Evolutionary conservation across 345 rosid genomes (phyloP).

Genomic region (Eucalyptus curtisii): DNA sequence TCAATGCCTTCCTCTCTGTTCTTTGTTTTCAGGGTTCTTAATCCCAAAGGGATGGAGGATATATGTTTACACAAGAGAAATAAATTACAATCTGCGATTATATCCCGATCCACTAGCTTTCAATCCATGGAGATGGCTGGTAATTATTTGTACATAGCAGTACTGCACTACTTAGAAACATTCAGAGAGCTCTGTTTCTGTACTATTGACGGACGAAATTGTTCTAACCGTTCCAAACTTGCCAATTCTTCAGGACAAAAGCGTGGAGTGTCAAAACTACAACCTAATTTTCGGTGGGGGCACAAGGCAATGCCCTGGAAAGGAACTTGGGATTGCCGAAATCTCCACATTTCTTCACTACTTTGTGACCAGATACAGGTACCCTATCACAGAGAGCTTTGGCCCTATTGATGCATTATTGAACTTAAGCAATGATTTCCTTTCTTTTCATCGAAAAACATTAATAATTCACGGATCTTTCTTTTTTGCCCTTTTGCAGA

Average conservation of each 20-base stretch:
- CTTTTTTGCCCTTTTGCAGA: conserved; percentile 27
- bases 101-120: conserved; percentile 66
- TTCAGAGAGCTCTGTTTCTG: not conserved
- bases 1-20: not conserved
- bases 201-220: not conserved
- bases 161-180: not conserved
- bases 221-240: not conserved
- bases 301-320: conserved; percentile 86
- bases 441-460: too few species aligned
- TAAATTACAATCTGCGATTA: conserved; percentile 47
- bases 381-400: not conserved
- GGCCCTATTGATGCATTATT: not conserved
- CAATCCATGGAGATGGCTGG: conserved; percentile 99
- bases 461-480: not conserved
- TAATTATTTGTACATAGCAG: not conserved
- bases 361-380: conserved; percentile 83
- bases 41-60: conserved; percentile 97
- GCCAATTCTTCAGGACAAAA: conserved; percentile 36
- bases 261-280: conserved; percentile 41
- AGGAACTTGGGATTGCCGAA: conserved; percentile 84
- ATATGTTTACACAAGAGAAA: conserved; percentile 81
- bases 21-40: conserved; percentile 37
- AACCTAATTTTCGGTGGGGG: conserved; percentile 85
- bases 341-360: conserved; percentile 86
- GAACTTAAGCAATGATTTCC: not conserved